Evolutionary conservation across 345 rosid genomes (phyloP).

Genomic region (Leavenworthia alabamica): DNA sequence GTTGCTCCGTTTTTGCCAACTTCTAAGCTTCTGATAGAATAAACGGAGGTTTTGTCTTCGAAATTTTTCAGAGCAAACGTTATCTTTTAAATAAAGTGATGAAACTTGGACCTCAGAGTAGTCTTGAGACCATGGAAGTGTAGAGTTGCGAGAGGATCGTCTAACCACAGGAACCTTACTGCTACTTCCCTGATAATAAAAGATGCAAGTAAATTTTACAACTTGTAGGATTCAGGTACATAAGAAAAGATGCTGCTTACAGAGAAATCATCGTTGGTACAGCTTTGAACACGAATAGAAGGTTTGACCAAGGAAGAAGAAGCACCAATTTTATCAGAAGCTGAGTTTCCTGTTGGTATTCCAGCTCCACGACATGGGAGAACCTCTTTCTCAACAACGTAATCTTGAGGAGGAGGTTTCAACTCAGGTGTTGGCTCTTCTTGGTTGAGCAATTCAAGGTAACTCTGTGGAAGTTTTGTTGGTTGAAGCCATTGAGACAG

Average conservation of each 20-base stretch:
- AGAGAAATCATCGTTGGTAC: neutral
- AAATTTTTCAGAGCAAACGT: neutral
- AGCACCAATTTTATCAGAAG: neutral
- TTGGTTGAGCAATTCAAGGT: conserved; percentile 24
- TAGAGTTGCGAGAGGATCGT: neutral
- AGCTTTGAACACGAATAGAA: conserved; percentile 24
- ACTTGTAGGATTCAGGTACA: neutral
- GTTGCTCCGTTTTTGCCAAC: conserved; percentile 7
- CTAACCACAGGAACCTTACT: conserved; percentile 1
- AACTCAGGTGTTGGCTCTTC: conserved; percentile 12
- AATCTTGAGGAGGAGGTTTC: neutral
- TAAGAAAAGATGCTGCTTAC: neutral
- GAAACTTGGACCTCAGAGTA: conserved; percentile 21
- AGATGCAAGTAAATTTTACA: neutral
- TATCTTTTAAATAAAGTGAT: neutral
- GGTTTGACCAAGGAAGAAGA: conserved; percentile 24
- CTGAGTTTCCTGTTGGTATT: neutral
- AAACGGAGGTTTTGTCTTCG: neutral
- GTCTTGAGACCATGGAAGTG: neutral
- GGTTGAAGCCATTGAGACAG: conserved; percentile 30
- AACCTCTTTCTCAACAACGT: conserved; percentile 6
- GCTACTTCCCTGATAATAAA: conserved; percentile 26
- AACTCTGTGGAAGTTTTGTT: conserved; percentile 22
- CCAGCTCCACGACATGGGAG: neutral
- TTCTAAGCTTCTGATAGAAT: conserved; percentile 26